phyloP scores from a whole-genome alignment of 2,329 filamentous ascomycete species.

The Calonectria naviculata region DNA sequence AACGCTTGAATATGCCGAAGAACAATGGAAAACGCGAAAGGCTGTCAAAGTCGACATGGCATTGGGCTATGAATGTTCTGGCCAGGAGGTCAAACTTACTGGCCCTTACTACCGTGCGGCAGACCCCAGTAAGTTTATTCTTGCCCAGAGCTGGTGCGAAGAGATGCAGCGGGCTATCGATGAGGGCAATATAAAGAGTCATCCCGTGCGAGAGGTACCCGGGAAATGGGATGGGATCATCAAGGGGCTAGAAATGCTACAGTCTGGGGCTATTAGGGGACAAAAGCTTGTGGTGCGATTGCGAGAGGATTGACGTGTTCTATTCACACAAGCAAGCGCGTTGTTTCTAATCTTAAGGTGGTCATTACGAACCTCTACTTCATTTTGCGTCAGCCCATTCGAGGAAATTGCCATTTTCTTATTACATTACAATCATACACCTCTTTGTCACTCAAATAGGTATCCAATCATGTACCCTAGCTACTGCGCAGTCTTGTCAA shows the following conservation, averaged over 20 bases:
- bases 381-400: too few species aligned
- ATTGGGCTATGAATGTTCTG: background rate
- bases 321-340: too few species aligned
- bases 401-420: too few species aligned
- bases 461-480: too few species aligned
- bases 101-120: background rate
- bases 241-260: background rate
- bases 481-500: too few species aligned
- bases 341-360: too few species aligned
- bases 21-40: background rate
- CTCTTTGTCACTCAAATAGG: too few species aligned
- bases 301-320: background rate
- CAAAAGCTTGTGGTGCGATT: background rate
- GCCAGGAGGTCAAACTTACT: background rate
- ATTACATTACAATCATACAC: too few species aligned
- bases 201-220: background rate
- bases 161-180: background rate
- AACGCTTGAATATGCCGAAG: background rate
- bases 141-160: background rate
- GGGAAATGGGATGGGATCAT: background rate
- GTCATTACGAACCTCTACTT: too few species aligned
- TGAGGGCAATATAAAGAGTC: background rate
- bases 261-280: background rate
- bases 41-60: background rate
- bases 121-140: background rate